Evolutionary conservation across 2,329 filamentous ascomycete genomes (phyloP).

Genomic region (Aspergillus uvarum): DNA sequence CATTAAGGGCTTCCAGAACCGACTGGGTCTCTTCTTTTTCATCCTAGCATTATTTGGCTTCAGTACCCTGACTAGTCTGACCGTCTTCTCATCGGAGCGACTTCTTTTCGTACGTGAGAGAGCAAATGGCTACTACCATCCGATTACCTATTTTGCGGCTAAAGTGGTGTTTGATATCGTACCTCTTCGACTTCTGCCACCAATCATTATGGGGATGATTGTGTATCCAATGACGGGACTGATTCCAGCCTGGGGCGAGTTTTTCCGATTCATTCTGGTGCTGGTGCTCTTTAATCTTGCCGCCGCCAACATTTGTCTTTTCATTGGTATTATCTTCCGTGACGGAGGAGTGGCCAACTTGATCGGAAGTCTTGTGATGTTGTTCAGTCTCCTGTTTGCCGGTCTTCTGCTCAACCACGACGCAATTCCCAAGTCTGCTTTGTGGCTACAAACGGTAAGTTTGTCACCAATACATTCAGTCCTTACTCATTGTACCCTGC

Average conservation of each 20-base stretch:
- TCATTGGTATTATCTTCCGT: slow-evolving; percentile 93
- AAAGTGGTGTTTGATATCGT: slow-evolving; percentile 99
- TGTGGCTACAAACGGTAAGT: slow-evolving; percentile 82
- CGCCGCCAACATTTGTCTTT: slow-evolving; percentile 87
- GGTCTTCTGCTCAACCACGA: slow-evolving; percentile 93
- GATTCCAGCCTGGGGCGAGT: slow-evolving; percentile 76
- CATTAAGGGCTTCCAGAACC: slow-evolving; percentile 96
- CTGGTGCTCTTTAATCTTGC: slow-evolving; percentile 95
- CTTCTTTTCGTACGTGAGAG: slow-evolving; percentile 89
- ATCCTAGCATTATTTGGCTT: slow-evolving; percentile 93
- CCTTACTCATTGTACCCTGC: background rate
- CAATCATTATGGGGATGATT: slow-evolving; percentile 91
- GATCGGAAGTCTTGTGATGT: slow-evolving; percentile 92
- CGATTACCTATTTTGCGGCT: slow-evolving; percentile 87
- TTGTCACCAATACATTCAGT: background rate
- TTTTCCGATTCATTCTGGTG: slow-evolving; percentile 87
- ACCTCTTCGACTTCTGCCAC: slow-evolving; percentile 88
- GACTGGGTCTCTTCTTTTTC: slow-evolving; percentile 96
- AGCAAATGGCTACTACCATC: slow-evolving; percentile 94
- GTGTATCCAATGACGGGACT: slow-evolving; percentile 98
- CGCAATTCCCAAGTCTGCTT: slow-evolving; percentile 77
- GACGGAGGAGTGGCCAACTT: slow-evolving; percentile 89
- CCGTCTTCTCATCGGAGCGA: slow-evolving; percentile 87
- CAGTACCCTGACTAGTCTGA: slow-evolving; percentile 89
- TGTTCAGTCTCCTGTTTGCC: slow-evolving; percentile 93